Percentiles rank a stretch among this genome's conserved stretches.
Evolutionary conservation across 805 yeast genomes (phyloP).

Genomic region (Metschnikowia lochheadii): DNA sequence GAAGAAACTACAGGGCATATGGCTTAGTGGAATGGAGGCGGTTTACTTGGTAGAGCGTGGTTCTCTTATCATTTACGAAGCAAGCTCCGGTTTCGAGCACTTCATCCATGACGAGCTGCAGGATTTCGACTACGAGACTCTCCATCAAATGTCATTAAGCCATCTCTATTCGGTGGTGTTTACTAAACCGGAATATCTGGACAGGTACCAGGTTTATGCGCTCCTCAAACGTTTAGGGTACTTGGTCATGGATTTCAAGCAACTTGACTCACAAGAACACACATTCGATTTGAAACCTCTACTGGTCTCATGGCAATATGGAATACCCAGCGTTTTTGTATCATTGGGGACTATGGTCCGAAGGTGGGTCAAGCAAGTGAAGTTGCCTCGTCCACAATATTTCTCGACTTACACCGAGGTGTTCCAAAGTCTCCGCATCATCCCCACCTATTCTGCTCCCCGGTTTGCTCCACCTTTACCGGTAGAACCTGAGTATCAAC

Average conservation of each 20-base stretch:
- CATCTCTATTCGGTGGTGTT: conserved; percentile 57
- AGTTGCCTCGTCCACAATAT: conserved; percentile 14
- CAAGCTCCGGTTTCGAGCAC: conserved; percentile 17
- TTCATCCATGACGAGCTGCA: conserved; percentile 21
- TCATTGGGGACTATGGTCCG: neutral
- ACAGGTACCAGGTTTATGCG: conserved; percentile 64
- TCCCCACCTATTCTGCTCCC: conserved; percentile 15
- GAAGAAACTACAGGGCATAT: conserved; percentile 27
- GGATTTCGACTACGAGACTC: conserved; percentile 20
- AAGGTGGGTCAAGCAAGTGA: neutral
- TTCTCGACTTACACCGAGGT: conserved; percentile 24
- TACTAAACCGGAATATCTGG: conserved; percentile 33
- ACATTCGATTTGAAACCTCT: neutral
- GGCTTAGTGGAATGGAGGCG: conserved; percentile 63
- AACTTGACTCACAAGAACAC: neutral
- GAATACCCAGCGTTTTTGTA: neutral
- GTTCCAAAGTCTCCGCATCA: conserved; percentile 21
- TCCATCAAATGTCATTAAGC: conserved; percentile 51
- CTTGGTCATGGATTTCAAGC: conserved; percentile 36
- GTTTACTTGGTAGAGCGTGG: conserved; percentile 83
- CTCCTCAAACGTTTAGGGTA: conserved; percentile 77
- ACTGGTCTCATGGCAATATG: neutral
- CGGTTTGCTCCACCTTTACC: conserved; percentile 9
- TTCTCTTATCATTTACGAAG: conserved; percentile 29
- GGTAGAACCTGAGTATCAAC: conserved; percentile 17